These are phyloP conservation scores for Salix viminalis DNA, from an alignment of 345 rosid genomes.

Conservation along the genomic window DNA sequence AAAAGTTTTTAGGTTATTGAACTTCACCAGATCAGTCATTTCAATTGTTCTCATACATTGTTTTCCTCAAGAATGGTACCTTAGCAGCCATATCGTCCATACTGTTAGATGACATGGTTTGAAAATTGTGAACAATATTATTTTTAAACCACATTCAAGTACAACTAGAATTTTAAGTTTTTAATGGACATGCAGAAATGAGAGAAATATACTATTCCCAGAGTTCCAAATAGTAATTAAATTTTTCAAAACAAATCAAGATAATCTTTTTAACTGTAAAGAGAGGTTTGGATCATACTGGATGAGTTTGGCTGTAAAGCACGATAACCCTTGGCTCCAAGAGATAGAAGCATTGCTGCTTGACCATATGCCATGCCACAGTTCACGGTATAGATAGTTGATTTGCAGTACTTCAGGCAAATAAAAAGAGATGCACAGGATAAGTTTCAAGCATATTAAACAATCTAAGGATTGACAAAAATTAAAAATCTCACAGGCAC, in stretches of 20 bases:
- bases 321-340: slow-evolving; percentile 76
- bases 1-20: background rate
- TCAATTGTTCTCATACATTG: background rate
- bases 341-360: slow-evolving; percentile 88
- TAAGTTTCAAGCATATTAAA: slow-evolving; percentile 8
- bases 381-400: slow-evolving; percentile 70
- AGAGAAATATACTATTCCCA: background rate
- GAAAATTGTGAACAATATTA: background rate
- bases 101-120: background rate
- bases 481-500: background rate
- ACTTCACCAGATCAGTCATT: background rate
- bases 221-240: background rate
- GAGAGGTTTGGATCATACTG: slow-evolving; percentile 41
- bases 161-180: background rate
- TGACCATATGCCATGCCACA: slow-evolving; percentile 89
- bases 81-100: background rate
- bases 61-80: background rate
- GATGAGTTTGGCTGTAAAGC: slow-evolving; percentile 67
- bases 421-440: slow-evolving; percentile 9
- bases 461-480: background rate
- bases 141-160: background rate
- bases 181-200: background rate
- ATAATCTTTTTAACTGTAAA: slow-evolving; percentile 4
- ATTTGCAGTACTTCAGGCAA: slow-evolving; percentile 53
- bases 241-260: slow-evolving; percentile 6